These are phyloP conservation scores for Boletus subparvulus DNA, from an alignment of 768 basidiomycete genomes.

Conservation along the genomic window DNA sequence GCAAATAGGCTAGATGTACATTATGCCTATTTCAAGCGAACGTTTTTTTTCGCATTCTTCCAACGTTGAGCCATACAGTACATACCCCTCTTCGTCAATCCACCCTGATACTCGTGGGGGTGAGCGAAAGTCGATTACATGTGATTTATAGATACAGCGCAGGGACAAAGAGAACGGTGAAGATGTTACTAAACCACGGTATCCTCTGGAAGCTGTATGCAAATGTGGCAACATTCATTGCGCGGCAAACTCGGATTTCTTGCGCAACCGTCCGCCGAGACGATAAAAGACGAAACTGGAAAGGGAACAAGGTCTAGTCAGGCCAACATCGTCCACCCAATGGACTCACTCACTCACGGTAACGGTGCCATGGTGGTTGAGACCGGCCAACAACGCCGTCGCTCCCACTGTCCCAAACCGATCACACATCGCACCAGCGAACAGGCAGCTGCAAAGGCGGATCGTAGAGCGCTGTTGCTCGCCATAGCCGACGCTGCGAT, in stretches of 20 bases:
- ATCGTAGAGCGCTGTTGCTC: slow-evolving; percentile 57
- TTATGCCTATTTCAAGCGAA: slow-evolving; percentile 12
- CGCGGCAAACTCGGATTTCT: slow-evolving; percentile 43
- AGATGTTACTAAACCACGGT: background rate
- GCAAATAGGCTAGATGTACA: slow-evolving; percentile 22
- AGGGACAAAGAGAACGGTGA: background rate
- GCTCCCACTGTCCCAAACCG: slow-evolving; percentile 67
- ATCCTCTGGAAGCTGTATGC: too few species aligned
- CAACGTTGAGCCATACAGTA: slow-evolving; percentile 1
- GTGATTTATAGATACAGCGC: background rate
- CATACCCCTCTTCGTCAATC: slow-evolving; percentile 1
- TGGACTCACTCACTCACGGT: slow-evolving; percentile 42
- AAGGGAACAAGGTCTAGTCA: background rate
- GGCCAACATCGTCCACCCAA: background rate
- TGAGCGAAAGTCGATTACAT: background rate
- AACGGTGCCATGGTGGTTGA: slow-evolving; percentile 62
- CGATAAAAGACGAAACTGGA: slow-evolving; percentile 48
- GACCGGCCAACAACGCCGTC: slow-evolving; percentile 66
- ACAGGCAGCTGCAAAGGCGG: slow-evolving; percentile 48
- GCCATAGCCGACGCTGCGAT: slow-evolving; percentile 63
- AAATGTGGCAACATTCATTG: slow-evolving; percentile 14
- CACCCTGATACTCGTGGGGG: background rate
- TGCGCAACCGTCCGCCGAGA: slow-evolving; percentile 45
- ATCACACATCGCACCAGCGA: slow-evolving; percentile 50
- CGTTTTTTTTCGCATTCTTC: background rate